These are phyloP conservation scores for Vaccinium macrocarpon DNA, from an alignment of 148 eudicot genomes.

Conservation along the genomic window DNA sequence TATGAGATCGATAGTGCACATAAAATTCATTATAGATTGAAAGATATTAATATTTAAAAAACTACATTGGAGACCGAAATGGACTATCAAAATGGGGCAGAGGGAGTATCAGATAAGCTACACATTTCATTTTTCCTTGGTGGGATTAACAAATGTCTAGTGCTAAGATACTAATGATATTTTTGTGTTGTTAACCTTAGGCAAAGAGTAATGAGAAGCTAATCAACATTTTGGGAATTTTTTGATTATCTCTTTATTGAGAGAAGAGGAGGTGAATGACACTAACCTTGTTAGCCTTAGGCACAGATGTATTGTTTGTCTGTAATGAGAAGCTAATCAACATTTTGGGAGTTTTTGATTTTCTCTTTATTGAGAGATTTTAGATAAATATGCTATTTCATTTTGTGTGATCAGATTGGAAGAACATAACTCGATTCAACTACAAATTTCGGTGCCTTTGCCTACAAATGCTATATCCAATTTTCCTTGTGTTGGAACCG, in stretches of 20 bases:
- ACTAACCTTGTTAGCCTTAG: neutral
- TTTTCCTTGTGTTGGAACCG: slow-evolving; percentile 16
- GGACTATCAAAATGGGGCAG: no score
- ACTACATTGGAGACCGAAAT: no score
- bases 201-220: neutral
- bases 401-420: slow-evolving; percentile 10
- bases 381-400: neutral
- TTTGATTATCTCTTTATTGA: neutral
- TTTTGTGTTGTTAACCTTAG: neutral
- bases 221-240: neutral
- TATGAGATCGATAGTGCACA: no score
- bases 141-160: neutral
- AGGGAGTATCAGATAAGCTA: neutral
- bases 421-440: neutral
- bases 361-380: neutral
- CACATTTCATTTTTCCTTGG: neutral
- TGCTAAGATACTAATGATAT: neutral
- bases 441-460: slow-evolving; percentile 5
- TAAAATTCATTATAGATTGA: no score
- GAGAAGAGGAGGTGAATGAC: neutral
- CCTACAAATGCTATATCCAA: neutral
- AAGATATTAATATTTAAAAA: no score
- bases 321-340: neutral
- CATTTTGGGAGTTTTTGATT: neutral
- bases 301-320: neutral